Conservation (phyloP, 2,329 filamentous ascomycete species). For the Proliferodiscus dingleyae region DNA sequence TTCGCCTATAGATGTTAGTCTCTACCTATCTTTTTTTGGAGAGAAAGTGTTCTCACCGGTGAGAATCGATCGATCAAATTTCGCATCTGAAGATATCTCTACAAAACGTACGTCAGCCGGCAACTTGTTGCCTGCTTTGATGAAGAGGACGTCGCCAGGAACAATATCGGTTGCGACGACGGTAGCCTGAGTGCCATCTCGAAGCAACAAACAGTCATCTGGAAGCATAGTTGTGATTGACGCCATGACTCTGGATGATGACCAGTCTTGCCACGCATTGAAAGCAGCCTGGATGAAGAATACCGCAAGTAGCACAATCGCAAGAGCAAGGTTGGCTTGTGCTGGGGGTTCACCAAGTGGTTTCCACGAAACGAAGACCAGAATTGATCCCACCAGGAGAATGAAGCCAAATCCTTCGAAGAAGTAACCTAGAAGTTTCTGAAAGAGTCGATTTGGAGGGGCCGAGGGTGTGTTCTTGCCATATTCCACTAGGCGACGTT, state of each 20-base stretch:
- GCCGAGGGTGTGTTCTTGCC: constrained; percentile 64
- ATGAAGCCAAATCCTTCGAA: constrained; percentile 74
- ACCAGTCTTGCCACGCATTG: constrained; percentile 70
- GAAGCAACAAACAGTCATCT: constrained; percentile 61
- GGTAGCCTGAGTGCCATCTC: constrained; percentile 49
- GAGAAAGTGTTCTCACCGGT: constrained; percentile 45
- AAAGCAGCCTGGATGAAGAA: constrained; percentile 67
- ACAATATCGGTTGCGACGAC: constrained; percentile 58
- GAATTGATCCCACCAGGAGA: constrained; percentile 60
- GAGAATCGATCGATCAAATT: constrained; percentile 68
- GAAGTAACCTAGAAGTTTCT: constrained; percentile 62
- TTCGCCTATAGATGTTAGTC: constrained; percentile 43
- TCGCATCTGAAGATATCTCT: constrained; percentile 62
- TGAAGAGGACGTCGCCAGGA: constrained; percentile 63
- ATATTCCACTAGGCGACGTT: constrained; percentile 51
- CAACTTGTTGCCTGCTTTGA: constrained; percentile 69
- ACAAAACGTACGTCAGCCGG: constrained; percentile 70
- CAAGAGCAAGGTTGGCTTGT: constrained; percentile 65
- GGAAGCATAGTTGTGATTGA: constrained; percentile 79
- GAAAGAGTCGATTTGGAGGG: constrained; percentile 55
- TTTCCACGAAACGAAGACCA: constrained; percentile 74
- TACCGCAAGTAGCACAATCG: constrained; percentile 66
- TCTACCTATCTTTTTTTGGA: background rate
- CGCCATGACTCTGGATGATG: constrained; percentile 70
- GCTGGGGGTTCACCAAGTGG: constrained; percentile 70